These are phyloP conservation scores for Gnomoniopsis smithogilvyi DNA, from an alignment of 2,329 filamentous ascomycete species.

Conservation along the genomic window DNA sequence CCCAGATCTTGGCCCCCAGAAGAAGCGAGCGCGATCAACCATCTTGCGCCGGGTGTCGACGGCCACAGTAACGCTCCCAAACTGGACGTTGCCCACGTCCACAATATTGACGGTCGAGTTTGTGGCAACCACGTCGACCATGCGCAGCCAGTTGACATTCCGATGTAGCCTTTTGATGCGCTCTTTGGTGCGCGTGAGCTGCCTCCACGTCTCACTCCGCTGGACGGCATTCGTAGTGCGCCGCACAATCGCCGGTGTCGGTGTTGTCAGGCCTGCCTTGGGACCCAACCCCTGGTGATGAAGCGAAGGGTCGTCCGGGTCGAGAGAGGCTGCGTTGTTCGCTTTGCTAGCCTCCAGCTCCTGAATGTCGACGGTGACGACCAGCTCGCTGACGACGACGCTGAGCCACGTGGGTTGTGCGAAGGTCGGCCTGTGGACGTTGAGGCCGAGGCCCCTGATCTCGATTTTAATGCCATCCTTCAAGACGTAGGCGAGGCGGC, in stretches of 20 bases:
- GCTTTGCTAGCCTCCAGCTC: slow-evolving; percentile 54
- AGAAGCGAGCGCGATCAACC: slow-evolving; percentile 85
- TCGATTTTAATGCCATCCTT: slow-evolving; percentile 87
- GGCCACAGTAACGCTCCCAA: slow-evolving; percentile 79
- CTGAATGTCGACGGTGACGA: slow-evolving; percentile 75
- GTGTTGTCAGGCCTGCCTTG: slow-evolving; percentile 20
- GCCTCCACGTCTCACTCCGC: slow-evolving; percentile 76
- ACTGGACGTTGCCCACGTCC: slow-evolving; percentile 79
- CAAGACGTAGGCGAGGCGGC: slow-evolving; percentile 85
- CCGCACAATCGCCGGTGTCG: slow-evolving; percentile 28
- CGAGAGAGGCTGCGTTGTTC: slow-evolving; percentile 27
- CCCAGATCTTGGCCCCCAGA: slow-evolving; percentile 68
- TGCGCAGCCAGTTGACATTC: slow-evolving; percentile 81
- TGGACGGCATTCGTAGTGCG: slow-evolving; percentile 29
- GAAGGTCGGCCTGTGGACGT: slow-evolving; percentile 90
- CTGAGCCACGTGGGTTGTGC: slow-evolving; percentile 96
- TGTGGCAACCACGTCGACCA: slow-evolving; percentile 84
- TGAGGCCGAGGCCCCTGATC: slow-evolving; percentile 82
- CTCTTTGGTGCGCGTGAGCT: slow-evolving; percentile 76
- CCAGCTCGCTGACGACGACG: slow-evolving; percentile 80
- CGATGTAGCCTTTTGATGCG: slow-evolving; percentile 81
- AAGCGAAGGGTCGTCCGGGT: slow-evolving; percentile 19
- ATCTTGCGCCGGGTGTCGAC: slow-evolving; percentile 91
- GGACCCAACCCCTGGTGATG: slow-evolving; percentile 18
- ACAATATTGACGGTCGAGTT: slow-evolving; percentile 74